phyloP scores from a whole-genome alignment of 75 land plant species.

The Selaginella tamariscina region DNA sequence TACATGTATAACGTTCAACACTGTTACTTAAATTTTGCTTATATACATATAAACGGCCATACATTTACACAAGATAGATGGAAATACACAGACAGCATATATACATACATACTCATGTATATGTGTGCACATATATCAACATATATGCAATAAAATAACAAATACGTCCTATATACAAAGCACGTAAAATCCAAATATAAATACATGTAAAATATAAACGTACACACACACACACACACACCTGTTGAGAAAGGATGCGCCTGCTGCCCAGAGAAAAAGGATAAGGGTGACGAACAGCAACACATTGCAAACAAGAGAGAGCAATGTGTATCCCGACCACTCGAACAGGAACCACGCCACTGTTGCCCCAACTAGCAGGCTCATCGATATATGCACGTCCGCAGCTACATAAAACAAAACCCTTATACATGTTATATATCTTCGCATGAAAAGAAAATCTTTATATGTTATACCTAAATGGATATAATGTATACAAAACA shows the following conservation, averaged over 20 bases:
- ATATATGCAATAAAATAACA: not conserved
- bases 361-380: slow-evolving; percentile 44
- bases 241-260: slow-evolving; percentile 44
- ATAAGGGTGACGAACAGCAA: slow-evolving; percentile 45
- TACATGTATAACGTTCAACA: too few relatives aligned
- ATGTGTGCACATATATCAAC: too few relatives aligned
- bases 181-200: too few relatives aligned
- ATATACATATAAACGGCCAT: not conserved
- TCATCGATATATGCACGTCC: slow-evolving; percentile 38
- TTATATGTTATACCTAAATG: too few relatives aligned
- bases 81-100: too few relatives aligned
- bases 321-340: slow-evolving; percentile 49
- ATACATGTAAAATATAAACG: too few relatives aligned
- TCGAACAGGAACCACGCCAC: slow-evolving; percentile 58
- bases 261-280: slow-evolving; percentile 50
- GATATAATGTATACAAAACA: too few relatives aligned
- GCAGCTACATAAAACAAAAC: too few relatives aligned
- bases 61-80: too few relatives aligned
- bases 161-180: too few relatives aligned
- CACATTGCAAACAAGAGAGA: slow-evolving; percentile 49
- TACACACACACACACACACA: slow-evolving; percentile 10
- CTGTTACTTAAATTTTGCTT: not conserved
- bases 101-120: not conserved
- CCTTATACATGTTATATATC: too few relatives aligned
- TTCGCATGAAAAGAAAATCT: too few relatives aligned